Base-by-base conservation (phyloP, 805 yeast genomes). In the Candida railenensis region DNA sequence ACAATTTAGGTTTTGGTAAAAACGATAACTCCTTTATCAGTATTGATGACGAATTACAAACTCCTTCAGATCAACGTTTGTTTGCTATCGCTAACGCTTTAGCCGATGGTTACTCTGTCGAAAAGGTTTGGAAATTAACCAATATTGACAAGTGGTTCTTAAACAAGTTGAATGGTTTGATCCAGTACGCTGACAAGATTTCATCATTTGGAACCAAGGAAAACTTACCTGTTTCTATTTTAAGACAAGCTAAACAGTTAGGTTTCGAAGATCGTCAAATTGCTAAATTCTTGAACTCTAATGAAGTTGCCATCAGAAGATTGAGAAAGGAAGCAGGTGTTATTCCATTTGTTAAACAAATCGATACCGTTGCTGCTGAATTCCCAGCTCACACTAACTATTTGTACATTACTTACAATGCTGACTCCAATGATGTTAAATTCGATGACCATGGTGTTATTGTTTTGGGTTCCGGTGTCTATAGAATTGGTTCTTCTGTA, bases 331-430 rank as follows among this genome's bases (percentile, higher is more conserved):
- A 89, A 58, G 82, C 81, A 47, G 96, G 95, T 46, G 81, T 92
- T 53, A 73, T 83, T 49, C 99, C 99, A 56, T 88, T 87, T 64
- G 97, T 90, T 51, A 92, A 92, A 70, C 96, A 91, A 70, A 94
- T 92, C 61, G 99, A 92, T 76, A 92, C 99, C 22, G 96, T 92
- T 56, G 99, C 99, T 43, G 98, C 99, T 43, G 99, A 92, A 72
- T 94, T 92, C 82, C 99, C 99, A 44, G 97, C 97, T 42, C 79
- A 67, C 73, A 92, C 99, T 58, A 92, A 92, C 76, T 92, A 92
- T 72, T 76, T 92, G 69, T 92, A 94, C 76, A 81, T 89, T 70
- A 94, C 98, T 34, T 92, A 94, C 75, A 91, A 89, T 62, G 98
- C 96, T 41, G 90, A 87, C 56, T 71, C 86, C 32, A 85, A 87